Percentiles rank a stretch among this genome's conserved stretches.
Evolutionary conservation across 768 basidiomycete genomes (phyloP).

Genomic region (Pleurotus salmoneostramineus): DNA sequence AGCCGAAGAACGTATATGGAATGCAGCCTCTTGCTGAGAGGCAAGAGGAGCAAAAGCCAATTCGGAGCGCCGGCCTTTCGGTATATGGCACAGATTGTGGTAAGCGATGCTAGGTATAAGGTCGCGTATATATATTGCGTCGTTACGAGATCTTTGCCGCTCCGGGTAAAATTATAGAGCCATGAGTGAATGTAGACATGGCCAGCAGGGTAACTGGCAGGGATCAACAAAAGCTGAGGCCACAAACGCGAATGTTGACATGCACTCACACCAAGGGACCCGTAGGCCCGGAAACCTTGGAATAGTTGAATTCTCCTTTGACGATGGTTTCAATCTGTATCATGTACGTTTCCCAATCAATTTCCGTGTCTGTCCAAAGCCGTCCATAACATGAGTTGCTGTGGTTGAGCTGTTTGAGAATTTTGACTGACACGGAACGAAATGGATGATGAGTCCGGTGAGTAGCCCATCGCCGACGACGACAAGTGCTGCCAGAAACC

Average conservation of each 20-base stretch:
- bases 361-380: conserved; percentile 80
- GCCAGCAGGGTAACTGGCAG: conserved; percentile 85
- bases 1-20: conserved; percentile 89
- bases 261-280: conserved; percentile 82
- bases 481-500: conserved; percentile 58
- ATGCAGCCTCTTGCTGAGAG: conserved; percentile 89
- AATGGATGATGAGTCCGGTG: conserved; percentile 75
- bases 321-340: conserved; percentile 76
- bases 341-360: conserved; percentile 98
- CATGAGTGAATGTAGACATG: conserved; percentile 81
- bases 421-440: conserved; percentile 71
- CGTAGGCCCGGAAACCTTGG: conserved; percentile 79
- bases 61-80: conserved; percentile 59
- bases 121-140: conserved; percentile 78
- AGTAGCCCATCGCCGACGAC: conserved; percentile 74
- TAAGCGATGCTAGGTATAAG: conserved; percentile 68
- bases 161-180: conserved; percentile 60
- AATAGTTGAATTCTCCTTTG: conserved; percentile 81
- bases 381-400: conserved; percentile 3
- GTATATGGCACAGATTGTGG: conserved; percentile 69
- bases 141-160: conserved; percentile 52
- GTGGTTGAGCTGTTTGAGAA: not conserved
- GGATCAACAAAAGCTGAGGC: not conserved
- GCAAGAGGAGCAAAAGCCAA: conserved; percentile 67
- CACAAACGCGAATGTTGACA: conserved; percentile 3